Evolutionary conservation across 2,329 filamentous ascomycete species (phyloP).

Genomic region (Botrytis fabae): DNA sequence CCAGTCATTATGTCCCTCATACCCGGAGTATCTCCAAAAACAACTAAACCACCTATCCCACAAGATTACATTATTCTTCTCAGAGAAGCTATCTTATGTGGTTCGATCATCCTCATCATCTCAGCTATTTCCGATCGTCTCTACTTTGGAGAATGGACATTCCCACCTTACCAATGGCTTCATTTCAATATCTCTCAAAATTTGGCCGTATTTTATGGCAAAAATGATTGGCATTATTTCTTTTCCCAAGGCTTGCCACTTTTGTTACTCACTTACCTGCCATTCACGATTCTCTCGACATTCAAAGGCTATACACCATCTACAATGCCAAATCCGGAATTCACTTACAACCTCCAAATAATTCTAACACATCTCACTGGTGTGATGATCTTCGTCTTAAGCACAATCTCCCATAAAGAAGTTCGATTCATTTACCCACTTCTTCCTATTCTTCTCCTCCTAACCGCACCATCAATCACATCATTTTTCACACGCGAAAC

Average conservation of each 20-base stretch:
- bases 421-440: constrained; percentile 95
- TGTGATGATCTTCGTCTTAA: constrained; percentile 62
- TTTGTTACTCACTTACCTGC: constrained; percentile 78
- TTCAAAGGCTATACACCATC: constrained; percentile 35
- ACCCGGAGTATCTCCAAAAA: constrained; percentile 43
- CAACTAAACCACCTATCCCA: background rate
- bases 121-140: constrained; percentile 70
- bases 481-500: constrained; percentile 49
- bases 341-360: constrained; percentile 45
- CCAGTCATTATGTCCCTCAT: constrained; percentile 51
- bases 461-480: constrained; percentile 68
- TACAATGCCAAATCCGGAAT: background rate
- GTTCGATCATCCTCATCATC: constrained; percentile 59
- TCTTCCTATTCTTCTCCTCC: constrained; percentile 78
- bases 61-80: constrained; percentile 52
- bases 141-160: constrained; percentile 84
- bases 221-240: constrained; percentile 91
- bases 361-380: constrained; percentile 52
- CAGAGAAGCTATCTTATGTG: constrained; percentile 65
- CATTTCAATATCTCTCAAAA: constrained; percentile 89
- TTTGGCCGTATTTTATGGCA: constrained; percentile 88
- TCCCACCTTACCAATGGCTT: constrained; percentile 84
- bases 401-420: constrained; percentile 89
- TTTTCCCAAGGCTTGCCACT: constrained; percentile 85
- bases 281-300: constrained; percentile 67